These are phyloP conservation scores for Russula dissimulans DNA, from an alignment of 768 basidiomycete species.

Conservation along the genomic window DNA sequence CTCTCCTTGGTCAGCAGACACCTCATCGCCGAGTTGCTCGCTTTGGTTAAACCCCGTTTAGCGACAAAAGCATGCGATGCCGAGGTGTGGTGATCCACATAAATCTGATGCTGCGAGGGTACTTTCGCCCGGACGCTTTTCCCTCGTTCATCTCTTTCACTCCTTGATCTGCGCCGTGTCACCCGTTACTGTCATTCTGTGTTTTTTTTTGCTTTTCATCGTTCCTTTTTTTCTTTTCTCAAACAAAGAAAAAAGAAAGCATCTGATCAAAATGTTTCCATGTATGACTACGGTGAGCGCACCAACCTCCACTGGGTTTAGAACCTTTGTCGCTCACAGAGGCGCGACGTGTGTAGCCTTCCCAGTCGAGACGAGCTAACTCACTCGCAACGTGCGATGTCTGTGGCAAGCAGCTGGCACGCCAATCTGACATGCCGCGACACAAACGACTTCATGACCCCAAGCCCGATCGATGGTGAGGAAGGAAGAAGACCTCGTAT, in stretches of 20 bases:
- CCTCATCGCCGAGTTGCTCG: constrained; percentile 2
- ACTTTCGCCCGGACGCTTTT: background rate
- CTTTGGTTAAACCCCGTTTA: constrained; percentile 1
- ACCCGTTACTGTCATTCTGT: background rate
- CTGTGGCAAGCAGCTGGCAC: constrained; percentile 19
- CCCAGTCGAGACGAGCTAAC: background rate
- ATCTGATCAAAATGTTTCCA: background rate
- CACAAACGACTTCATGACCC: constrained; percentile 21
- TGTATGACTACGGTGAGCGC: background rate
- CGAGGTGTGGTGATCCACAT: constrained; percentile 1
- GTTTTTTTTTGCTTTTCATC: background rate
- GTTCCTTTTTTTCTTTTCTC: background rate
- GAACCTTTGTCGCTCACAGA: background rate
- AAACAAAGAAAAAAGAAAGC: background rate
- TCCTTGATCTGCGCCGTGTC: background rate
- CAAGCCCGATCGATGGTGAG: constrained; percentile 15
- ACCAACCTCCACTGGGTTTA: background rate
- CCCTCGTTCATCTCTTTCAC: background rate
- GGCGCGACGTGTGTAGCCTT: background rate
- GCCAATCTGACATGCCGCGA: constrained; percentile 20
- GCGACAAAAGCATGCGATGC: constrained; percentile 1
- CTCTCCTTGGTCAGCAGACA: background rate
- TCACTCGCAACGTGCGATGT: constrained; percentile 8
- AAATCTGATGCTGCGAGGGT: background rate
- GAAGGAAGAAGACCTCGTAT: background rate